These are phyloP conservation scores for Arthrobotrys conoides DNA, from an alignment of 2,329 filamentous ascomycete genomes.

Conservation along the genomic window DNA sequence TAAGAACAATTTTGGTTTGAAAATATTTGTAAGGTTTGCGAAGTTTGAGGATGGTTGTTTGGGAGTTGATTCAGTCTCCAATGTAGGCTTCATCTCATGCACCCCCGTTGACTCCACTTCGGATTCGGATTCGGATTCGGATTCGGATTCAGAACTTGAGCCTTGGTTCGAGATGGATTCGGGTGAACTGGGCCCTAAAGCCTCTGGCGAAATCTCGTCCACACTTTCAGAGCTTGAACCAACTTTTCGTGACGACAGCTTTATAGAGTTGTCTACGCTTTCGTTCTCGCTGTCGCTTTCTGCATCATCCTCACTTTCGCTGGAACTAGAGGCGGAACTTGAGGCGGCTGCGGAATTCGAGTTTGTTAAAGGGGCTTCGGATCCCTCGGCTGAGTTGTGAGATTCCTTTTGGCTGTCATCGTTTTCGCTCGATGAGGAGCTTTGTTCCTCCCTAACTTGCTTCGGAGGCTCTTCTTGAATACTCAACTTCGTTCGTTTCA, in stretches of 20 bases:
- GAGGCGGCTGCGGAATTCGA: background rate
- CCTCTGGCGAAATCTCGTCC: conserved; percentile 11
- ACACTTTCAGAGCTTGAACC: conserved; percentile 12
- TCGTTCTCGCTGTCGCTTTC: conserved; percentile 23
- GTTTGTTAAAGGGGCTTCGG: background rate
- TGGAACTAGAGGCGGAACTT: conserved; percentile 10
- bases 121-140: conserved; percentile 15
- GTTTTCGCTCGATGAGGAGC: conserved; percentile 55
- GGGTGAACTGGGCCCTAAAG: conserved; percentile 21
- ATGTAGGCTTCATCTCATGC: background rate
- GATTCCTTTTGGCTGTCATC: background rate
- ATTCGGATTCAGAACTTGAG: conserved; percentile 16
- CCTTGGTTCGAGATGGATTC: conserved; percentile 26
- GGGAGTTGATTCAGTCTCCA: background rate
- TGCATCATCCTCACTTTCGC: conserved; percentile 34
- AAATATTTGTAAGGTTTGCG: conserved; percentile 53
- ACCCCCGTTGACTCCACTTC: background rate
- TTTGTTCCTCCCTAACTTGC: conserved; percentile 65
- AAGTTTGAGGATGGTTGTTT: conserved; percentile 49
- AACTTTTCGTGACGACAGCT: background rate
- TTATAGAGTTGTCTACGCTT: background rate
- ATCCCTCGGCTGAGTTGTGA: background rate
- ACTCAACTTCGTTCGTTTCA: conserved; percentile 65
- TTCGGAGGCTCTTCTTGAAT: conserved; percentile 62
- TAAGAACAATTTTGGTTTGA: conserved; percentile 45